These are phyloP conservation scores for Chlorociboria aeruginascens DNA, from an alignment of 495 filamentous ascomycete species.

Conservation along the genomic window DNA sequence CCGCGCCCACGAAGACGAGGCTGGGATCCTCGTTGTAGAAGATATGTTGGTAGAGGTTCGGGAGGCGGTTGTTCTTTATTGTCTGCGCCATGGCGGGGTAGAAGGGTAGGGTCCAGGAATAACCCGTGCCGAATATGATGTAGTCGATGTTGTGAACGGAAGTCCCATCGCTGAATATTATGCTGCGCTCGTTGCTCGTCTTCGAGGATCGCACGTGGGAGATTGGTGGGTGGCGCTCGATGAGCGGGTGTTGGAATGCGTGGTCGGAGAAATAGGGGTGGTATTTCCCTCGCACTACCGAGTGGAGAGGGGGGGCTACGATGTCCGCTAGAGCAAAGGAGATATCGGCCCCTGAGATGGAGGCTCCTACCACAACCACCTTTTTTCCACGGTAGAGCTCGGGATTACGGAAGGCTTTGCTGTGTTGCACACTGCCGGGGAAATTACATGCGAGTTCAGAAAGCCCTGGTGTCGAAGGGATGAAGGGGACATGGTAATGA, in stretches of 20 bases:
- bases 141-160: conserved; percentile 37
- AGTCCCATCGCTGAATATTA: conserved; percentile 37
- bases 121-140: conserved; percentile 47
- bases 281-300: conserved; percentile 28
- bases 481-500: conserved; percentile 61
- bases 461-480: conserved; percentile 52
- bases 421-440: conserved; percentile 59
- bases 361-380: conserved; percentile 60
- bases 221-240: conserved; percentile 24
- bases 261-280: conserved; percentile 24
- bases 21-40: conserved; percentile 35
- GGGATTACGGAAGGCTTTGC: conserved; percentile 61
- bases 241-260: conserved; percentile 41
- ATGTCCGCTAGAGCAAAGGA: conserved; percentile 28
- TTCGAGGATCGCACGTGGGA: conserved; percentile 24
- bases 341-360: conserved; percentile 71
- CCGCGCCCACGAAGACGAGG: conserved; percentile 24
- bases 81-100: conserved; percentile 29
- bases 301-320: conserved; percentile 21
- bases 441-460: conserved; percentile 41
- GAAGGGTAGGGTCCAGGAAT: conserved; percentile 43
- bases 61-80: conserved; percentile 40
- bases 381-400: conserved; percentile 38
- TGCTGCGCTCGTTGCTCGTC: conserved; percentile 24
- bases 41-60: conserved; percentile 43